Evolutionary conservation across 2,329 filamentous ascomycete genomes (phyloP).

Genomic region (Monilinia aucupariae): DNA sequence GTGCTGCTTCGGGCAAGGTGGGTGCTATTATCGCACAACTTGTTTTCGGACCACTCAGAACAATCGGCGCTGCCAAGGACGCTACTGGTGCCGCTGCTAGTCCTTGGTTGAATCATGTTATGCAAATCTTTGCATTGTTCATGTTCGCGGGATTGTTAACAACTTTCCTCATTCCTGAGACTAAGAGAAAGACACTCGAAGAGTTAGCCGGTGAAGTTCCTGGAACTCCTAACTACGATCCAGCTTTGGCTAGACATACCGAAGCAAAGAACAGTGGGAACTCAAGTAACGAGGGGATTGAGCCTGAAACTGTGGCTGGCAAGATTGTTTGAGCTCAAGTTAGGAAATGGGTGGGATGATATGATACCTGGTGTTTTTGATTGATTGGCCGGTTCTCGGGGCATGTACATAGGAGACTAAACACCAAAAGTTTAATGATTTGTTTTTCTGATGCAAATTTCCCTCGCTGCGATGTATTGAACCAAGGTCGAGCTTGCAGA

Average conservation of each 20-base stretch:
- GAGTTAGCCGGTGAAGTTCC: conserved; percentile 40
- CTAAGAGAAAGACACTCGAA: conserved; percentile 68
- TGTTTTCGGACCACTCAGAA: conserved; percentile 51
- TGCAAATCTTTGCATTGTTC: conserved; percentile 74
- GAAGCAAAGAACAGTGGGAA: neutral
- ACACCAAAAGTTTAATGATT: neutral
- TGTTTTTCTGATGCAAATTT: neutral
- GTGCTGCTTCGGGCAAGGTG: conserved; percentile 36
- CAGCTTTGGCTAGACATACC: neutral
- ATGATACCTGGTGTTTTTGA: conserved; percentile 13
- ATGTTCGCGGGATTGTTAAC: conserved; percentile 68
- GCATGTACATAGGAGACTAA: neutral
- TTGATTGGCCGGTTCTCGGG: neutral
- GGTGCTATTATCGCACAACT: conserved; percentile 40
- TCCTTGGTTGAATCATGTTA: conserved; percentile 65
- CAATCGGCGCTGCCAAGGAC: conserved; percentile 29
- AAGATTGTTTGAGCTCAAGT: neutral
- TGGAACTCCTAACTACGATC: conserved; percentile 16
- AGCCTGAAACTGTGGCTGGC: neutral
- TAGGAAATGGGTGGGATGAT: neutral
- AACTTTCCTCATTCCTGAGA: conserved; percentile 68
- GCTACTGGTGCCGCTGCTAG: conserved; percentile 28
- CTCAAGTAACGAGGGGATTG: neutral
- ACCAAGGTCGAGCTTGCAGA: neutral
- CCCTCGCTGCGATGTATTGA: neutral